phyloP scores from a whole-genome alignment of 495 filamentous ascomycete species.

The Astrocystis sublimbata region DNA sequence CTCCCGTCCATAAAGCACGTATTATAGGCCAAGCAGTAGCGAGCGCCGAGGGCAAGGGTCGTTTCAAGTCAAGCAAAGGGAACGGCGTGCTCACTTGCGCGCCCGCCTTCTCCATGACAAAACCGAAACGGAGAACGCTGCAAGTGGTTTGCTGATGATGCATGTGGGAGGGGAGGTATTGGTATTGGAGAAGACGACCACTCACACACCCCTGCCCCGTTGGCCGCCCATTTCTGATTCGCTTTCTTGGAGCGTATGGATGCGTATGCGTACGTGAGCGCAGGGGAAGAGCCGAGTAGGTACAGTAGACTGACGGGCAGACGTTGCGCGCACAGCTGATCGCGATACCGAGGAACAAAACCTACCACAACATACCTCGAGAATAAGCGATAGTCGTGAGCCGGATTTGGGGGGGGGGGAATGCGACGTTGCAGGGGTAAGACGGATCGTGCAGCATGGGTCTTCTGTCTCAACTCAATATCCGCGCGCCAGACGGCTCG shows the following conservation, averaged over 20 bases:
- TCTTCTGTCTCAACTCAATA: constrained; percentile 18
- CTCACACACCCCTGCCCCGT: not conserved
- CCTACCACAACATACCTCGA: too few relatives aligned
- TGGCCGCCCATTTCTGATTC: too few relatives aligned
- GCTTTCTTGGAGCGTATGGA: too few relatives aligned
- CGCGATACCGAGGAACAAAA: constrained; percentile 4
- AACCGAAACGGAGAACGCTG: constrained; percentile 9
- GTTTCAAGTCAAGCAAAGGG: constrained; percentile 11
- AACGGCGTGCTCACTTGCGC: constrained; percentile 2
- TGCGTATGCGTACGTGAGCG: too few relatives aligned
- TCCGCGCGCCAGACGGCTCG: constrained; percentile 38
- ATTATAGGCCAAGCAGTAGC: constrained; percentile 11
- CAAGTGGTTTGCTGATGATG: not conserved
- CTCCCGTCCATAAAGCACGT: constrained; percentile 12
- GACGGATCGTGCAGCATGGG: constrained; percentile 5
- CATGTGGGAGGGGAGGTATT: not conserved
- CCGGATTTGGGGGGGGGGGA: not conserved
- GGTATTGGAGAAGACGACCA: not conserved
- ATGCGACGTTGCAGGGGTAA: constrained; percentile 3
- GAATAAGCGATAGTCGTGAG: constrained; percentile 5
- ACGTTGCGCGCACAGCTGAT: not conserved
- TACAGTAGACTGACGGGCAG: not conserved
- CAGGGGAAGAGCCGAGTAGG: not conserved
- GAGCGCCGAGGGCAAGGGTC: constrained; percentile 5
- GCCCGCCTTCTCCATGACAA: constrained; percentile 1